A percentile compares a stretch with the other conserved stretches of the same genome.
Evolutionary conservation across 1,284 basidiomycete genomes (phyloP).

Genomic region (Melampsora americana): DNA sequence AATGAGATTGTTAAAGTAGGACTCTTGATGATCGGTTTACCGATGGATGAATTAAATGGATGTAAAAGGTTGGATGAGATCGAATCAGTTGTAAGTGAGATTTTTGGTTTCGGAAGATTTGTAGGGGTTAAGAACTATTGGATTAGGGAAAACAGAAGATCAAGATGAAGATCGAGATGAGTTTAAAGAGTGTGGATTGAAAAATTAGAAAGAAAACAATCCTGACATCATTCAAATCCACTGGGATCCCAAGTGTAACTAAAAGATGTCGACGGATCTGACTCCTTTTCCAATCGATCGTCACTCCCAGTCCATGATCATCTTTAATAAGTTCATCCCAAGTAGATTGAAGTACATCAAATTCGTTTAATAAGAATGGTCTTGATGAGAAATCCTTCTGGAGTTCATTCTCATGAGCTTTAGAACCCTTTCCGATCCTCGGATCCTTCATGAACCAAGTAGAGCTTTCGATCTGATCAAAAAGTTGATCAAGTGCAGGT

Average conservation of each 20-base stretch:
- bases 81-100: constrained; percentile 76
- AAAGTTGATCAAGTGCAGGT: constrained; percentile 11
- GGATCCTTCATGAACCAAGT: background rate
- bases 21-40: background rate
- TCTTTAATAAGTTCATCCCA: constrained; percentile 23
- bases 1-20: background rate
- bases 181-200: too few species aligned
- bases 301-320: constrained; percentile 14
- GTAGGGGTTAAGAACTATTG: constrained; percentile 97
- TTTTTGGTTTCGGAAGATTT: constrained; percentile 71
- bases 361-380: constrained; percentile 22
- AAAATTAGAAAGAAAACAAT: background rate
- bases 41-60: constrained; percentile 14
- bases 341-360: constrained; percentile 4
- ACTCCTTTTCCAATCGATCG: constrained; percentile 37
- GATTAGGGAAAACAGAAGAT: constrained; percentile 77
- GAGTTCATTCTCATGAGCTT: background rate
- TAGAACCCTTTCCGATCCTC: constrained; percentile 3
- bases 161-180: too few species aligned
- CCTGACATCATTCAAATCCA: constrained; percentile 35
- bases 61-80: too few species aligned
- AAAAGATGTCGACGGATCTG: constrained; percentile 30
- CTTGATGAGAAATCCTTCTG: background rate
- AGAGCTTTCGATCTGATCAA: too few species aligned
- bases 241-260: constrained; percentile 30